A percentile compares a stretch with the other conserved stretches of the same genome.
Conservation (phyloP, 129 eudicot genomes). For the Glebionis coronaria region DNA sequence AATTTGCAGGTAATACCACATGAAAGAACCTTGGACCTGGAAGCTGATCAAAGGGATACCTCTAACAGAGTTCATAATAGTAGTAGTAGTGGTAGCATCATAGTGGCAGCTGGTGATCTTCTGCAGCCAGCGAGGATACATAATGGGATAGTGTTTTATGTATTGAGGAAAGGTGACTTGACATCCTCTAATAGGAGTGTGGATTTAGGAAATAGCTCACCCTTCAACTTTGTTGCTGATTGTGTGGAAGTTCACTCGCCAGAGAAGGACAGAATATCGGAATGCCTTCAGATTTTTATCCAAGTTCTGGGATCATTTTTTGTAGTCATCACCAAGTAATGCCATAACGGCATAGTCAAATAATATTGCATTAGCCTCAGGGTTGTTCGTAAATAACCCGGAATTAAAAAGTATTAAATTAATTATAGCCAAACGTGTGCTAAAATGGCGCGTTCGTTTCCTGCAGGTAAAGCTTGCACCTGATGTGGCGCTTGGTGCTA, state of each 20-base stretch:
- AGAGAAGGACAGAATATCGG: conserved; percentile 51
- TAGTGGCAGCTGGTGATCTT: conserved; percentile 76
- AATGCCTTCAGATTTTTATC: too few species aligned
- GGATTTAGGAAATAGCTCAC: conserved; percentile 51
- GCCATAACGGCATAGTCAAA: too few species aligned
- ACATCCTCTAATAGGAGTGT: conserved; percentile 61
- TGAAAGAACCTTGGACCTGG: conserved; percentile 52
- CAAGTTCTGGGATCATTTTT: too few species aligned
- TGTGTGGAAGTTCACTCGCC: conserved; percentile 70
- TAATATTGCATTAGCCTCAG: too few species aligned
- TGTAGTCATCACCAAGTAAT: too few species aligned
- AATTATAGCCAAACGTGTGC: too few species aligned
- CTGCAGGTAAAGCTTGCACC: too few species aligned
- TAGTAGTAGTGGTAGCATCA: conserved; percentile 46
- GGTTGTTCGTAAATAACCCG: too few species aligned
- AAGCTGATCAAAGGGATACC: conserved; percentile 35
- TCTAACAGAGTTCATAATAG: conserved; percentile 18
- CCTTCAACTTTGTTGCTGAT: conserved; percentile 55
- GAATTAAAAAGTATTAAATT: too few species aligned
- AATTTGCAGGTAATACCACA: conserved; percentile 50
- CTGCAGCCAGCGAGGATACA: conserved; percentile 69
- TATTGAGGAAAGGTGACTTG: conserved; percentile 64
- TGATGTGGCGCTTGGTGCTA: too few species aligned
- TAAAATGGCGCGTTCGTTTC: too few species aligned
- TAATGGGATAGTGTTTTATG: conserved; percentile 78